Base-by-base conservation (phyloP, 2,329 filamentous ascomycete genomes). In the Ustulina deusta region DNA sequence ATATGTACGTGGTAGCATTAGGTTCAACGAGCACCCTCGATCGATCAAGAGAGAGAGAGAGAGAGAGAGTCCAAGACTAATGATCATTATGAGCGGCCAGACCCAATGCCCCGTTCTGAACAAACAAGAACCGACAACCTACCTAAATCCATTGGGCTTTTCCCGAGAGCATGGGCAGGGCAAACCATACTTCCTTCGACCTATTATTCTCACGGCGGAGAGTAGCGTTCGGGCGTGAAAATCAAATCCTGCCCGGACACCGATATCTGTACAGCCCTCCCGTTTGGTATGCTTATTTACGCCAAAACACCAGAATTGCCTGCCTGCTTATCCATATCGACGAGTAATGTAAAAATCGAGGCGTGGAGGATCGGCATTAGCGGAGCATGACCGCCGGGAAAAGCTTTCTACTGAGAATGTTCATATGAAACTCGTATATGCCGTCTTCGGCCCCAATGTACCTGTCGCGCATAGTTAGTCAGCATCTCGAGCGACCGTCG, bases 361-460 rank as follows among this genome's bases (percentile, higher is more conserved):
- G 25, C 29, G 20, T n/a, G 20, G 6, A 32, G 25, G 13, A 52
- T 40, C 60, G 40, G 22, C 34, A 36, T 83, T 72, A 90, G 68
- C 85, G 83, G 77, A 87, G 80, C 49, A 81, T 81, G 70, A 89
- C 79, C 69, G 84, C 86, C 1, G 89, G 86, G 69, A 84, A 86
- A 36, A 85, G 80, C 78, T 89, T 91, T 67, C 92, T 84, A 64
- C 81, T 84, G 56, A 86, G 83, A 20, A 89, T 73, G 75, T 93
- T 89, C 71, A 94, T 84, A 38, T 85, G 86, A 73, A 93, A 88
- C 79, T 94, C 91, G 74, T 93, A 93, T 61, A 94, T 90, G 63
- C 92, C 92, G 72, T 92, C 89, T 75, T 93, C 89, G 38, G 88
- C 86, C 22, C 86, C 89, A 46, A 90, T 82, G 73, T 86, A 90